Evolutionary conservation across 176 grass and related monocot species (phyloP).

Genomic region (Oryza punctata): DNA sequence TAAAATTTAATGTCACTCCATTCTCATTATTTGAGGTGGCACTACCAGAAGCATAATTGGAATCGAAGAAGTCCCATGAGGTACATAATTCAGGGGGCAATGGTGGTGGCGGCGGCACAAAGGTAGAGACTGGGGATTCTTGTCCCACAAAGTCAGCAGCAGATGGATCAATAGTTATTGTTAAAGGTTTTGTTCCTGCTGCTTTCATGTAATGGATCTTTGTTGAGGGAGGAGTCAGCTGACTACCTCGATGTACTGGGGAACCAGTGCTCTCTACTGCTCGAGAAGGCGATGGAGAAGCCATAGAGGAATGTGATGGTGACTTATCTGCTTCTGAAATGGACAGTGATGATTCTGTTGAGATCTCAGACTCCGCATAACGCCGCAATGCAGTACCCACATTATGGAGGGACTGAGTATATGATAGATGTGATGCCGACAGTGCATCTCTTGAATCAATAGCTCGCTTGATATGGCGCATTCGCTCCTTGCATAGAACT

Average conservation of each 20-base stretch:
- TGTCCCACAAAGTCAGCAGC: constrained; percentile 51
- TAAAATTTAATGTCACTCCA: constrained; percentile 49
- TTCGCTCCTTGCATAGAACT: constrained; percentile 83
- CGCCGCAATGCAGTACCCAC: constrained; percentile 63
- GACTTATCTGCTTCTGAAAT: constrained; percentile 90
- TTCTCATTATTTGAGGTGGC: constrained; percentile 36
- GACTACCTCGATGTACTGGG: constrained; percentile 38
- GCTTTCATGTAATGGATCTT: constrained; percentile 65
- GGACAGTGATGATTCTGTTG: constrained; percentile 67
- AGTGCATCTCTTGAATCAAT: constrained; percentile 79
- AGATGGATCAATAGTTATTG: constrained; percentile 62
- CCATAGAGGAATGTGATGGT: constrained; percentile 81
- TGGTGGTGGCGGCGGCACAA: constrained; percentile 46
- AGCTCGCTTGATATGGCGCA: constrained; percentile 62
- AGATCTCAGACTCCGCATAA: constrained; percentile 71
- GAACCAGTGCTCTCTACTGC: constrained; percentile 45
- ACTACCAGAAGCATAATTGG: constrained; percentile 34
- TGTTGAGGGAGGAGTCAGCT: constrained; percentile 42
- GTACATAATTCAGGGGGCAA: constrained; percentile 43
- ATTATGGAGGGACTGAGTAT: constrained; percentile 67
- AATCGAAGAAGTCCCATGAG: constrained; percentile 90
- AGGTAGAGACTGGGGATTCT: constrained; percentile 52
- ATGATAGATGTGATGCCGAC: constrained; percentile 81
- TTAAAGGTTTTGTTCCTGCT: constrained; percentile 48
- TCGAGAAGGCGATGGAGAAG: constrained; percentile 75